Base-by-base conservation (phyloP, 1,284 basidiomycete species). In the Ganoderma boninense region DNA sequence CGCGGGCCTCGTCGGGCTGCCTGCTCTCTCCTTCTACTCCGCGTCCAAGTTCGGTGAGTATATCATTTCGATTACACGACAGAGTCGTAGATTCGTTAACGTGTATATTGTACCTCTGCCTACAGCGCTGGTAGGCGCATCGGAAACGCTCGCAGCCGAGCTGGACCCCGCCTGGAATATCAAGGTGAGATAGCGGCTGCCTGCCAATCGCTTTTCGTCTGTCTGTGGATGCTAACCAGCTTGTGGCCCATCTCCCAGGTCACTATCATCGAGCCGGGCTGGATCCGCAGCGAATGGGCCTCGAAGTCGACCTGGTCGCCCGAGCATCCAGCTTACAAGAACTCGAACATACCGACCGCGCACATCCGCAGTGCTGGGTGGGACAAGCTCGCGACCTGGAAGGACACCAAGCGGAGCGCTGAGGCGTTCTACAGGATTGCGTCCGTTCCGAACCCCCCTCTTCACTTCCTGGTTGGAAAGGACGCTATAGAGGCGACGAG, bases 101-200 rank as follows among this genome's bases (percentile, higher is more conserved):
- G 11, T 40, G 32, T 5, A 5, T 32, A 32, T 32, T 32, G 32
- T 32, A 32, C 32, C 32, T 11, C 38, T 40, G 7, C 38, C 8
- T 10, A 40, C 38, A 40, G 38, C 38, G 38, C 8, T 40, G 38
- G 11, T 40, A 40, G 38, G 38, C 38, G 23, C 82, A 14, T 79
- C 78, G 4, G 77, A 82, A 52, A 64, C 79, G 0, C 68, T 84
- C 1, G 73, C 70, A 1, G 66, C 70, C n/a, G 82, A 84, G 70
- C 60, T 84, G 2, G 74, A 81, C 67, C 82, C 82, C 0, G 74
- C 71, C 4, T 84, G 83, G 84, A 83, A 83, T 68, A 84, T 84
- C 76, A 82, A 82, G 75, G 82, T 82, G 6, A 13, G 14, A 11
- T 43, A 32, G 32, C 32, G 13, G 4, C 8, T 11, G 14, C 7